Evolutionary conservation across 768 basidiomycete genomes (phyloP), one percentile per base, ranked within the genome.

Genomic region (Inosperma sp.): DNA sequence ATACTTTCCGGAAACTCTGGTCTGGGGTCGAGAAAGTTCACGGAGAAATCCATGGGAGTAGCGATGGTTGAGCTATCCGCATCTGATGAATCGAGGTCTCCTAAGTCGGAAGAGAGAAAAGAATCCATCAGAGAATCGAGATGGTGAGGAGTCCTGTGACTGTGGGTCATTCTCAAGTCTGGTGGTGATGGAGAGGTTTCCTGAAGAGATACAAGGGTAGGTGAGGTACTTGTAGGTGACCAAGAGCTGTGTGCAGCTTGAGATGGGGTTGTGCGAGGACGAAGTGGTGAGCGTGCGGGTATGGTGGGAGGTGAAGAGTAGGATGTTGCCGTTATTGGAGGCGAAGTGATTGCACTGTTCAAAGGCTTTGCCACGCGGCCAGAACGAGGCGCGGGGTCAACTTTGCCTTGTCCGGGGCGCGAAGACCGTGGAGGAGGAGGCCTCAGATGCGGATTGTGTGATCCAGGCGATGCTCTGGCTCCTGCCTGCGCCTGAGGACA

Each of bases 351-450:
- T 52, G 67, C 68, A 34, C 12, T 35, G 47, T 66, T 64, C 60
- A 60, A 62, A 53, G 68, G 63, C 49, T 66, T 61, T 50, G 67
- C 66, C 76, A 76, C 71, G 75, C 73, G 76, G 72, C 62, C 61
- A 50, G 71, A 70, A 65, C 69, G 74, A 73, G 74, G 70, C 62
- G 30, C 39, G 55, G 41, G 7, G 41, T 43, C 26, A 25, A 42
- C 40, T 16, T 26, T 48, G 17, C 33, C 14, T 47, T n/a, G 21
- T 13, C 43, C 29, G 43, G 9, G 44, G 29, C 12, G 29, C 19
- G 44, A 22, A 33, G 23, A 26, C 16, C n/a, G n/a, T n/a, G 14
- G 19, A 27, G 29, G 9, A 45, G 26, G 29, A 21, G 44, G 36
- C 27, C 5, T 39, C 29, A 22, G 33, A 21, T 33, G 22, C 21